Evolutionary conservation across 1,284 basidiomycete species (phyloP).

Genomic region (Fomitopsis pinicola): DNA sequence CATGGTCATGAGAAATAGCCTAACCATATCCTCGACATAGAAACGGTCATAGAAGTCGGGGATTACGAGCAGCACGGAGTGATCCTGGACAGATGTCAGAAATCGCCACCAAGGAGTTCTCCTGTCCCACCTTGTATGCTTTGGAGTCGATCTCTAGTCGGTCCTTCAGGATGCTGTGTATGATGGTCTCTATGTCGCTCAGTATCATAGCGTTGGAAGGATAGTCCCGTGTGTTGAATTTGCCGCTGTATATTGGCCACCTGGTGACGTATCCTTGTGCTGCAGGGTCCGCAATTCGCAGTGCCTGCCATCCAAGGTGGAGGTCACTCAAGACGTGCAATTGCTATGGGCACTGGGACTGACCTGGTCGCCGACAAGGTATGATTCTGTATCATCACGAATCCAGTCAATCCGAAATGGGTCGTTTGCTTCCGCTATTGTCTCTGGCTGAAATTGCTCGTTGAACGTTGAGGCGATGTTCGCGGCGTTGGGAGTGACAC

Average conservation of each 20-base stretch:
- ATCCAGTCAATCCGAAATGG: slow-evolving; percentile 83
- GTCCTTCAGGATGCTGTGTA: slow-evolving; percentile 57
- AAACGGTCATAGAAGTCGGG: slow-evolving; percentile 88
- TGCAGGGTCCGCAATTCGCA: slow-evolving; percentile 67
- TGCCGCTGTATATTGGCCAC: slow-evolving; percentile 75
- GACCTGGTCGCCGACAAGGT: slow-evolving; percentile 72
- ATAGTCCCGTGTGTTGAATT: slow-evolving; percentile 82
- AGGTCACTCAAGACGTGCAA: neutral
- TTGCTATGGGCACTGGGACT: neutral
- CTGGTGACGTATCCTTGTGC: slow-evolving; percentile 64
- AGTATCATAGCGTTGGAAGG: slow-evolving; percentile 63
- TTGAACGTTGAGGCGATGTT: slow-evolving; percentile 75
- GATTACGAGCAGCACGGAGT: slow-evolving; percentile 86
- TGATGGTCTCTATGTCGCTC: slow-evolving; percentile 74
- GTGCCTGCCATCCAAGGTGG: slow-evolving; percentile 43
- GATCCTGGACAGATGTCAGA: slow-evolving; percentile 48
- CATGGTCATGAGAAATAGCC: slow-evolving; percentile 76
- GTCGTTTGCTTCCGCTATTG: slow-evolving; percentile 80
- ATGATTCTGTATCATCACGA: slow-evolving; percentile 39
- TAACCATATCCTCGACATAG: slow-evolving; percentile 79
- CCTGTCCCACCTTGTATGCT: slow-evolving; percentile 56
- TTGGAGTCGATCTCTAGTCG: slow-evolving; percentile 54
- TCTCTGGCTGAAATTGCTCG: slow-evolving; percentile 72
- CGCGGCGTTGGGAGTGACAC: slow-evolving; percentile 71
- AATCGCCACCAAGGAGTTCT: neutral